phyloP scores from a whole-genome alignment of 352 stramenopile genomes.

The Blastocystis sp. region DNA sequence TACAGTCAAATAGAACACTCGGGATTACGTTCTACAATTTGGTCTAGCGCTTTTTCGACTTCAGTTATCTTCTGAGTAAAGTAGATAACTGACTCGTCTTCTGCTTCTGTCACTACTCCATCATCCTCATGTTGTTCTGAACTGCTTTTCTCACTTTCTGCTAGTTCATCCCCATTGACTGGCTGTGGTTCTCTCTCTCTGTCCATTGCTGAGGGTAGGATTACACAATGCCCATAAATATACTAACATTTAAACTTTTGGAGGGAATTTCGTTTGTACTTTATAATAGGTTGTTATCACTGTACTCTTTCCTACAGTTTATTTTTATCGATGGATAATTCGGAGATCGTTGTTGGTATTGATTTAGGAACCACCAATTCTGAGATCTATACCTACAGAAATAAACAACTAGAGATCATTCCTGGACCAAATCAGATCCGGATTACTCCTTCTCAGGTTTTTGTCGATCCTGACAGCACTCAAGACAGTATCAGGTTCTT shows the following conservation, averaged over 20 bases:
- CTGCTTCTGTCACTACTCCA: neutral
- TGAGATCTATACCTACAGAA: constrained; percentile 74
- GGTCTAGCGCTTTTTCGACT: neutral
- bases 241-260: neutral
- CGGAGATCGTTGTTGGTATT: constrained; percentile 69
- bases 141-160: neutral
- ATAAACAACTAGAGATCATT: constrained; percentile 73
- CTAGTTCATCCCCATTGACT: neutral
- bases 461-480: constrained; percentile 71
- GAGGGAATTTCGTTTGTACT: neutral
- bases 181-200: neutral
- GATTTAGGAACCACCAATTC: constrained; percentile 78
- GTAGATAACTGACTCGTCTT: neutral
- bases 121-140: neutral
- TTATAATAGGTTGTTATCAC: neutral
- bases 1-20: neutral
- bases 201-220: neutral
- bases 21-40: neutral
- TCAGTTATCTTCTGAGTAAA: neutral
- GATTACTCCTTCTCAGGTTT: constrained; percentile 82
- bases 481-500: constrained; percentile 71
- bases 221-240: neutral
- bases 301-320: neutral
- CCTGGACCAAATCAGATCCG: constrained; percentile 77
- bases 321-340: neutral